Evolutionary conservation across 306 rosid genomes (phyloP).

Genomic region (Cucumis melo): DNA sequence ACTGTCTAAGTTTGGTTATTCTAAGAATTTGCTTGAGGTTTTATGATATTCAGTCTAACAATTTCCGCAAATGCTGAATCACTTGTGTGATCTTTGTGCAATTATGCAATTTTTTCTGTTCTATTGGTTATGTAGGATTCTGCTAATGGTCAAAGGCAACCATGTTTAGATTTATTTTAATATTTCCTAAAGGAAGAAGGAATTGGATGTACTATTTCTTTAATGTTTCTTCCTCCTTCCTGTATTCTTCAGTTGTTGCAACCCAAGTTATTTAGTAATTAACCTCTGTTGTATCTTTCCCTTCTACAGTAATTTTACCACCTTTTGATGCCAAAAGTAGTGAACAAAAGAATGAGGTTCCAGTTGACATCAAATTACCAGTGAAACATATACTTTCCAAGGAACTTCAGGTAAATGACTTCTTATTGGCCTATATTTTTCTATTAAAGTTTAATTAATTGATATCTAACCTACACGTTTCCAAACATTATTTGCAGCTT

Average conservation of each 20-base stretch:
- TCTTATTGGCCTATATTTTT: background rate
- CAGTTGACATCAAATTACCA: slow-evolving; percentile 68
- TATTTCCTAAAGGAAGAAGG: background rate
- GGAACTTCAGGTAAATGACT: slow-evolving; percentile 69
- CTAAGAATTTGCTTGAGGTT: background rate
- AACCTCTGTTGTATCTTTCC: background rate
- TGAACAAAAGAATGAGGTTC: slow-evolving; percentile 53
- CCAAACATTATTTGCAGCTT: slow-evolving; percentile 39
- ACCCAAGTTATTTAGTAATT: slow-evolving; percentile 5
- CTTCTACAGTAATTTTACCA: slow-evolving; percentile 36
- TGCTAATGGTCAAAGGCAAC: background rate
- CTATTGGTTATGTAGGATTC: background rate
- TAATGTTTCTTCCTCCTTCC: background rate
- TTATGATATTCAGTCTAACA: background rate
- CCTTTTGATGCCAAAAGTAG: slow-evolving; percentile 47
- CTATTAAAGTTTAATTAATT: background rate
- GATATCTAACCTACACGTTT: slow-evolving; percentile 4
- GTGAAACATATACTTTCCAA: slow-evolving; percentile 69
- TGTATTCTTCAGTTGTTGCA: background rate
- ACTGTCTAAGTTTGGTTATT: background rate
- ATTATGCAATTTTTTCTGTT: background rate
- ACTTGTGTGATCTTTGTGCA: background rate
- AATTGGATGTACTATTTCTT: background rate
- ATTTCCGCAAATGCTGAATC: background rate
- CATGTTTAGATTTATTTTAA: background rate